A percentile compares a stretch with the other conserved stretches of the same genome.
phyloP scores from a whole-genome alignment of 371 early-diverging fungal genomes.

The Choanephora cucurbitarum region DNA sequence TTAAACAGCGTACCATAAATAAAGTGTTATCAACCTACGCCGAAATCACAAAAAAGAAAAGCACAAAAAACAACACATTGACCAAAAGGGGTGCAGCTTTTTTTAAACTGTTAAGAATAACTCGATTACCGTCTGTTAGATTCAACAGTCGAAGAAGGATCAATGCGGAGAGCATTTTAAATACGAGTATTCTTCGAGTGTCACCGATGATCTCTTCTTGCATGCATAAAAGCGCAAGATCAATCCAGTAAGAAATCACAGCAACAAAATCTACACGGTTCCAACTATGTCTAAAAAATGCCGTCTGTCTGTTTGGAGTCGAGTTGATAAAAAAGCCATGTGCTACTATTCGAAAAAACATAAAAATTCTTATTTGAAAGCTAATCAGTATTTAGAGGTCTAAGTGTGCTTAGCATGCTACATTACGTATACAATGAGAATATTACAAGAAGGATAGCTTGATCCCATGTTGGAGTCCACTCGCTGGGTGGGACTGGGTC shows the following conservation, averaged over 20 bases:
- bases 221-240: constrained; percentile 45
- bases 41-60: constrained; percentile 67
- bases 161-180: constrained; percentile 59
- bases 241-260: constrained; percentile 63
- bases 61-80: constrained; percentile 60
- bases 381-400: constrained; percentile 1
- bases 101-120: constrained; percentile 65
- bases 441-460: constrained; percentile 54
- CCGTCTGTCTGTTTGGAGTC: constrained; percentile 17
- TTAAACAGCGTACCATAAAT: background rate
- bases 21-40: constrained; percentile 41
- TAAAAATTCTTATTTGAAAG: constrained; percentile 34
- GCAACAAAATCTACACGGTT: constrained; percentile 68
- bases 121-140: constrained; percentile 61
- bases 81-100: constrained; percentile 63
- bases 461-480: constrained; percentile 60
- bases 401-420: background rate
- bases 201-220: constrained; percentile 36
- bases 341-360: constrained; percentile 53
- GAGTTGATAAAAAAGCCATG: constrained; percentile 58
- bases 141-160: constrained; percentile 60
- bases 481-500: constrained; percentile 32
- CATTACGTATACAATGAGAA: constrained; percentile 64
- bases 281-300: constrained; percentile 68
- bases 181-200: constrained; percentile 49